Base-by-base conservation (phyloP, 805 yeast genomes). In the Starmerella potacharoeniae region DNA sequence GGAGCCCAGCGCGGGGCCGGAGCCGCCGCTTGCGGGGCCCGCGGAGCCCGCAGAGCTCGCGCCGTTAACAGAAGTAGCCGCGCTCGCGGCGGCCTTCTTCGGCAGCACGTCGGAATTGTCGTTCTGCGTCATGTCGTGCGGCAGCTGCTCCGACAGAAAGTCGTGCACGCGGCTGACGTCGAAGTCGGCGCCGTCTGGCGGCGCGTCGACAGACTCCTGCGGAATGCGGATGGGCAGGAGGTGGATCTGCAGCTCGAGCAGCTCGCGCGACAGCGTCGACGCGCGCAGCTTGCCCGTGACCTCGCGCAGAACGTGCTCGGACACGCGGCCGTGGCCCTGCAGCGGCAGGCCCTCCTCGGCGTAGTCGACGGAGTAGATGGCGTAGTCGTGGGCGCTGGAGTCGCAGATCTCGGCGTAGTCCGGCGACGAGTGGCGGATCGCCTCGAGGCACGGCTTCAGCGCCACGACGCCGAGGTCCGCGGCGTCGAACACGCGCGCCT, bases 251-350 rank as follows among this genome's bases (percentile, higher is more conserved):
- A 59, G 51, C 42, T 58, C 60, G n/a, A 58, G 49, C 41, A 50
- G 54, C 43, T 54, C 61, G 11, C 30, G 43, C 39, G 22, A 30
- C 22, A 58, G 40, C n/a, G 46, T 49, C 17, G 58, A 52, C 6
- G 45, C 3, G 16, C 52, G 10, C 16, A 58, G 52, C 34, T 37
- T 49, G n/a, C 62, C 62, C 6, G 58, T 58, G 35, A 57, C 61
- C 13, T 50, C 53, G 10, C 46, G 22, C 45, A 41, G 37, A 2
- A 47, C 22, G 31, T 29, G 22, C n/a, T 52, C 51, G 11, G 56
- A 54, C 2, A 73, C 61, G 55, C 64, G 56, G 13, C 76, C 76
- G 57, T 73, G 74, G 30, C 74, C 73, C 47, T 70, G 71, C 35
- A 69, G 57, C 11, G 76, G 75, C 45, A 58, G 56, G 48, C 63